Conservation (phyloP, 2,329 filamentous ascomycete species). For the Diaporthe sp. region DNA sequence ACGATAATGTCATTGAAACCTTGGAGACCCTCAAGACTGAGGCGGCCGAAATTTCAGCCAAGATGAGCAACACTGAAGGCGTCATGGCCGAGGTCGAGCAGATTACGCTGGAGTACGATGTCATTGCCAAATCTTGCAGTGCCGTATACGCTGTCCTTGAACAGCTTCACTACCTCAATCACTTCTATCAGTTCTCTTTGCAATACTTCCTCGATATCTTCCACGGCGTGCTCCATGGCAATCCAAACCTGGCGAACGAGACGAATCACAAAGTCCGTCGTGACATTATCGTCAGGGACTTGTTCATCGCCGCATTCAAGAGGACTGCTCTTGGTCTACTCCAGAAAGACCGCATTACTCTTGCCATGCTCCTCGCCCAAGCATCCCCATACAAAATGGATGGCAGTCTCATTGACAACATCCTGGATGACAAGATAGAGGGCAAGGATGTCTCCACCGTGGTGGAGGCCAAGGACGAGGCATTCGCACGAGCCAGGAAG, state of each 20-base stretch:
- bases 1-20: conserved; percentile 98
- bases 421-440: conserved; percentile 83
- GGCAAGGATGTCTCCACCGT: conserved; percentile 85
- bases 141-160: conserved; percentile 97
- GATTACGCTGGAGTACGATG: conserved; percentile 93
- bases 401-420: conserved; percentile 85
- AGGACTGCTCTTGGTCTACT: conserved; percentile 93
- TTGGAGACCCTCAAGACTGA: conserved; percentile 98
- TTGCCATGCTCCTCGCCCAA: conserved; percentile 95
- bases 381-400: conserved; percentile 98
- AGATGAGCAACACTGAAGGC: conserved; percentile 96
- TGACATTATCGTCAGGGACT: conserved; percentile 89
- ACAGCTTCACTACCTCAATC: conserved; percentile 97
- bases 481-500: conserved; percentile 76
- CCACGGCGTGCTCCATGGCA: conserved; percentile 87
- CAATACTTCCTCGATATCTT: conserved; percentile 99
- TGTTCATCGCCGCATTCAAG: conserved; percentile 93
- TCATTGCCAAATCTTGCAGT: conserved; percentile 95
- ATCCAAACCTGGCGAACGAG: conserved; percentile 78
- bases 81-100: conserved; percentile 98
- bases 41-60: conserved; percentile 93
- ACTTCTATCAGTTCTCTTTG: conserved; percentile 99
- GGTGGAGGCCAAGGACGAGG: conserved; percentile 73
- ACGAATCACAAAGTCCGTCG: conserved; percentile 84
- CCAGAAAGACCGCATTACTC: conserved; percentile 93